phyloP scores from a whole-genome alignment of 208 protist species.

The Acanthamoeba quina region DNA sequence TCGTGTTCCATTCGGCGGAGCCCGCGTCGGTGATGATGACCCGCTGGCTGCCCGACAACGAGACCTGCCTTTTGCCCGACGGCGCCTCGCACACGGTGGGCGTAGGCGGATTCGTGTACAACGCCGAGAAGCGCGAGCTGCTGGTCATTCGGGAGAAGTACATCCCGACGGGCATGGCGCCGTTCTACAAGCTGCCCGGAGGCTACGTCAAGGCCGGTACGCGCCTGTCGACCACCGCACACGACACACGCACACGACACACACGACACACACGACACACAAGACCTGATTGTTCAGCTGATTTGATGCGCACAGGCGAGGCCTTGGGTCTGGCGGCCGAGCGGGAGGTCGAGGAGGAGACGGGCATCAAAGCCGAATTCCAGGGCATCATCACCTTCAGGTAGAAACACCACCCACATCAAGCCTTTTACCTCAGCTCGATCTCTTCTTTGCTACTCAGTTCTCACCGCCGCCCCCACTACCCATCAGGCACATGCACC shows the following conservation, averaged over 20 bases:
- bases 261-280: not conserved
- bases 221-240: too few species aligned
- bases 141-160: constrained; percentile 45
- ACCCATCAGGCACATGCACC: constrained; percentile 55
- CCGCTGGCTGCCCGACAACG: constrained; percentile 55
- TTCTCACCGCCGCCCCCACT: too few species aligned
- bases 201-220: constrained; percentile 69
- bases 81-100: constrained; percentile 67
- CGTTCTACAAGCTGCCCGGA: constrained; percentile 44
- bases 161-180: not conserved
- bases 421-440: not conserved
- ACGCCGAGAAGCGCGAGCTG: constrained; percentile 37
- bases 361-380: constrained; percentile 28
- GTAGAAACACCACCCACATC: not conserved
- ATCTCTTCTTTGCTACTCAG: not conserved
- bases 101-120: constrained; percentile 51
- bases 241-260: too few species aligned
- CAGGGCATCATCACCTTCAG: constrained; percentile 47
- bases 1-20: constrained; percentile 56
- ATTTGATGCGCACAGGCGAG: not conserved
- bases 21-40: constrained; percentile 46
- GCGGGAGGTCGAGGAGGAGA: constrained; percentile 57
- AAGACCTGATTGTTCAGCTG: not conserved
- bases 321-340: constrained; percentile 18
- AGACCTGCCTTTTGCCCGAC: constrained; percentile 47